Conservation (phyloP, 2,329 filamentous ascomycete species). For the Sporothrix pallida region DNA sequence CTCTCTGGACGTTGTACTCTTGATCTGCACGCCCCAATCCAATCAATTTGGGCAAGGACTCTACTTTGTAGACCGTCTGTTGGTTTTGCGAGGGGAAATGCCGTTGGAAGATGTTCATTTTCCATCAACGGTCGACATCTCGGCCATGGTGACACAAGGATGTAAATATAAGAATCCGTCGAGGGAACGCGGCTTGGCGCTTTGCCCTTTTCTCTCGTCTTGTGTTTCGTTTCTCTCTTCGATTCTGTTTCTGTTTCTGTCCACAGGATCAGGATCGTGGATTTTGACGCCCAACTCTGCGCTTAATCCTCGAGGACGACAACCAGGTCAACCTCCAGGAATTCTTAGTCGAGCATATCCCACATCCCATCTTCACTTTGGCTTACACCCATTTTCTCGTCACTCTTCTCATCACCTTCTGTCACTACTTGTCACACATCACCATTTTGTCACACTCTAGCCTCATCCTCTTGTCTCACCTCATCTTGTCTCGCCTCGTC, state of each 20-base stretch:
- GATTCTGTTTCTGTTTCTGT: background rate
- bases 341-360: background rate
- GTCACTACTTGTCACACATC: no score
- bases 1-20: no score
- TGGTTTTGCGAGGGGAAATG: no score
- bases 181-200: background rate
- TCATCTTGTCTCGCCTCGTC: no score
- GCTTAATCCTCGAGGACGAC: background rate
- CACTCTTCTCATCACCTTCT: no score
- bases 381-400: background rate
- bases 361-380: background rate
- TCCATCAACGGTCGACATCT: no score
- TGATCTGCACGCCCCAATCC: no score
- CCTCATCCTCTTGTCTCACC: no score
- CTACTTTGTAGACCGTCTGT: no score
- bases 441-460: no score
- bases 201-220: background rate
- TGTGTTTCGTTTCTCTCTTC: background rate
- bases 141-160: background rate
- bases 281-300: conserved; percentile 16
- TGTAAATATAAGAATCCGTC: background rate
- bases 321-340: no score
- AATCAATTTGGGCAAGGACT: background rate
- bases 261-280: background rate
- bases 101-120: no score